Evolutionary conservation across 2,329 filamentous ascomycete species (phyloP), one percentile per base, ranked within the genome.

Genomic region (Aspergillus sp.): DNA sequence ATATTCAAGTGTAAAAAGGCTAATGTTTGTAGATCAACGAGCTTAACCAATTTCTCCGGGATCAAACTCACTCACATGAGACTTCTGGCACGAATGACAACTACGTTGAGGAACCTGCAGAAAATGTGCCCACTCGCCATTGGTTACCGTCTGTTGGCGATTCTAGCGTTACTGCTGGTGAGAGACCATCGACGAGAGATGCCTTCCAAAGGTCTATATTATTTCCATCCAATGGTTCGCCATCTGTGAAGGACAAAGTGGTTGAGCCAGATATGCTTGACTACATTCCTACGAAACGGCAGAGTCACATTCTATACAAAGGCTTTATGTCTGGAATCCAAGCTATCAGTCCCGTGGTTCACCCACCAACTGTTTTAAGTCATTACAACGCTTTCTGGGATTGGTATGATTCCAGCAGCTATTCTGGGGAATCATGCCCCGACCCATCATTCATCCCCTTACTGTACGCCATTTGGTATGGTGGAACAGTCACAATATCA

Each of bases 381-480:
- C 68, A 74, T 24, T 79, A 80, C 52, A 69, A 75, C 48, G 66
- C 68, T 3, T 79, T 80, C 56, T 79, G 78, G 77, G 66, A 76
- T 32, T 79, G 77, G 77, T 78, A 78, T 56, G 71, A 77, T 47
- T 68, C 71, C 38, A 66, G 64, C 22, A 72, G 67, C 41, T 70
- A 74, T 41, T 72, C 72, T 2, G 71, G 71, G 15, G 68, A 74
- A 36, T 55, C 71, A 4, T 76, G 67, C 48, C 73, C 74, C 0
- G 72, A 76, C 45, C 71, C 75, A 1, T 74, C 74, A 1, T 77
- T 79, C 42, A 74, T 79, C 36, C 76, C 78, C 2, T 61, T 79
- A 4, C 64, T 80, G 4, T 76, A 77, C 59, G 76, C 77, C 7
- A 77, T 80, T 32, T 79, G 77, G 77, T 80, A 78, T 59, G 74